A percentile compares a stretch with the other conserved stretches of the same genome.
Evolutionary conservation across 2,329 filamentous ascomycete genomes (phyloP).

Genomic region (Onygenales sp.): DNA sequence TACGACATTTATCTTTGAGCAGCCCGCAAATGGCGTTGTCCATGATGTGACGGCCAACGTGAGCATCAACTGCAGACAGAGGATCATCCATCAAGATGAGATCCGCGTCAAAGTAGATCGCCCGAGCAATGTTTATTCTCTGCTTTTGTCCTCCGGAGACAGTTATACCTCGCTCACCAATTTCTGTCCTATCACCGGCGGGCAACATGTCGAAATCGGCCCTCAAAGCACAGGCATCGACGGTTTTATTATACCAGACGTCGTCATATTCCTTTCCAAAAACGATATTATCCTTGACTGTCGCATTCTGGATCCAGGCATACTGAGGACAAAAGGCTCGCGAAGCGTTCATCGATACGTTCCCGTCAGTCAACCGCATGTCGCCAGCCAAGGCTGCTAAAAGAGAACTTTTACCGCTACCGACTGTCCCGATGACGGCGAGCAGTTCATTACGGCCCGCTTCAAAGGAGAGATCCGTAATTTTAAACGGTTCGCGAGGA

Average conservation of each 20-base stretch:
- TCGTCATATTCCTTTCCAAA: conserved; percentile 73
- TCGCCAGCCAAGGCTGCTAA: conserved; percentile 85
- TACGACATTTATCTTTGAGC: conserved; percentile 77
- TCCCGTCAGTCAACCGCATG: conserved; percentile 74
- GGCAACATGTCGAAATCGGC: conserved; percentile 91
- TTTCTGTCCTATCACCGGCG: conserved; percentile 78
- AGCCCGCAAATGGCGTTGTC: conserved; percentile 88
- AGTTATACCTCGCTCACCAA: conserved; percentile 90
- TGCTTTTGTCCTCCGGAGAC: conserved; percentile 95
- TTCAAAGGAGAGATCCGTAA: conserved; percentile 28
- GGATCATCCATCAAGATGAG: conserved; percentile 57
- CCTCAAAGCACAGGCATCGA: conserved; percentile 74
- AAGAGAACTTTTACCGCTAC: conserved; percentile 85
- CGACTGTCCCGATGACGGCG: conserved; percentile 34
- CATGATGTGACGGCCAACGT: conserved; percentile 65
- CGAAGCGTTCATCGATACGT: conserved; percentile 65
- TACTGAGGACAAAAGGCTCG: conserved; percentile 93
- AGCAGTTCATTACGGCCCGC: conserved; percentile 30
- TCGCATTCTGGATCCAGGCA: conserved; percentile 93
- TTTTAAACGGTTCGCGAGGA: conserved; percentile 29
- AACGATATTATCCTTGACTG: conserved; percentile 76
- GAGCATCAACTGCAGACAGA: conserved; percentile 46
- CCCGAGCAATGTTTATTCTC: conserved; percentile 82
- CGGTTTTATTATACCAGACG: conserved; percentile 73
- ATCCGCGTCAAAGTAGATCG: conserved; percentile 56